phyloP scores from a whole-genome alignment of 371 early-diverging fungal genomes.

The Apophysomyces trapeziformis region DNA sequence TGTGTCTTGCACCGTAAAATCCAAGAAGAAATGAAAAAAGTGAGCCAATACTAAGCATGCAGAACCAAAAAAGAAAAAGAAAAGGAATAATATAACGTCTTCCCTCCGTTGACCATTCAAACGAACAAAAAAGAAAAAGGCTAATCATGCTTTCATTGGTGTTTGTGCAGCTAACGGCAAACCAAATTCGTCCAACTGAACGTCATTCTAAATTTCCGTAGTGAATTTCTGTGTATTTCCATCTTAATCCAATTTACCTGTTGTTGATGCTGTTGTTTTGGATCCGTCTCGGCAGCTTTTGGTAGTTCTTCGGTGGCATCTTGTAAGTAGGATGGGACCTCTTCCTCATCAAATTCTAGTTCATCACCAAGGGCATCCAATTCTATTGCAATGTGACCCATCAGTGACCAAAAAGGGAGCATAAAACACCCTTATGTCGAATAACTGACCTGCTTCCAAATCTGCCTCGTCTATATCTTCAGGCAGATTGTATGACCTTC shows the following conservation, averaged over 20 bases:
- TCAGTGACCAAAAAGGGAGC: background rate
- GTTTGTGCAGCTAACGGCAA: constrained; percentile 52
- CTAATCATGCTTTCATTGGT: constrained; percentile 51
- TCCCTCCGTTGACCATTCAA: constrained; percentile 20
- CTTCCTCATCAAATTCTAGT: constrained; percentile 79
- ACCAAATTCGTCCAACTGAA: constrained; percentile 63
- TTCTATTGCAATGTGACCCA: constrained; percentile 52
- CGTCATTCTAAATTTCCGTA: constrained; percentile 27
- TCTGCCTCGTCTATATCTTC: constrained; percentile 97
- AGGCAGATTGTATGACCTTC: constrained; percentile 89
- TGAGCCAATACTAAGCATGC: constrained; percentile 25
- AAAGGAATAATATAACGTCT: constrained; percentile 1
- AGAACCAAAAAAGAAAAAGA: background rate
- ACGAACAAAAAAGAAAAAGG: background rate
- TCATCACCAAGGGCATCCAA: constrained; percentile 96
- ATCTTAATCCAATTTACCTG: constrained; percentile 29
- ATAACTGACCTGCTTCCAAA: constrained; percentile 82
- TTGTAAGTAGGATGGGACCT: constrained; percentile 70
- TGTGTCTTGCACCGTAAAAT: constrained; percentile 89
- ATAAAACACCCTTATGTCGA: background rate
- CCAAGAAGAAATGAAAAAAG: constrained; percentile 74
- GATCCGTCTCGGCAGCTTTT: constrained; percentile 54
- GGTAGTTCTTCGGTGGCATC: constrained; percentile 56
- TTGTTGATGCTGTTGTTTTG: constrained; percentile 35
- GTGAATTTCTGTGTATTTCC: background rate